Conservation (phyloP, 345 rosid species). For the Mercurialis annua region DNA sequence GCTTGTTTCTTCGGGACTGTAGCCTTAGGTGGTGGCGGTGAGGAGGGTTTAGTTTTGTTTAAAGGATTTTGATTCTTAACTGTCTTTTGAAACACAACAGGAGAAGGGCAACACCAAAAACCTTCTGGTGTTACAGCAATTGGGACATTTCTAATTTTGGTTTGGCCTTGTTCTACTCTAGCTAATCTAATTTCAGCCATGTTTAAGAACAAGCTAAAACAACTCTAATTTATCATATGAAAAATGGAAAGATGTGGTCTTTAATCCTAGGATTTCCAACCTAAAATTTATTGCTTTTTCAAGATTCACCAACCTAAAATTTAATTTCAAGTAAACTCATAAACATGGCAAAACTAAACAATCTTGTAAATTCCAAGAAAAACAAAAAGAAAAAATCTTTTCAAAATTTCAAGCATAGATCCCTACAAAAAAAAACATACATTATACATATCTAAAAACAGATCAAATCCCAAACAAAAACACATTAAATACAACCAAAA, state of each 20-base stretch:
- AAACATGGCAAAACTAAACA: background rate
- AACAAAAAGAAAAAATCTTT: slow-evolving; percentile 4
- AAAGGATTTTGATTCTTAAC: slow-evolving; percentile 57
- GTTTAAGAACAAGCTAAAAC: slow-evolving; percentile 26
- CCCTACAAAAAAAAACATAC: slow-evolving; percentile 1
- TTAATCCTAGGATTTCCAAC: background rate
- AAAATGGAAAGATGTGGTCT: background rate
- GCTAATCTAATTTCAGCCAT: slow-evolving; percentile 88
- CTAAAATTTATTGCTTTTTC: background rate
- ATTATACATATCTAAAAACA: slow-evolving; percentile 1
- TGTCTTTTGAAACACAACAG: slow-evolving; percentile 85
- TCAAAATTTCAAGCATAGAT: background rate
- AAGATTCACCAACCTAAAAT: slow-evolving; percentile 2
- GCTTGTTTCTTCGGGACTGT: slow-evolving; percentile 45
- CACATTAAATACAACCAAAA: background rate
- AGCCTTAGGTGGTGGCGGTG: slow-evolving; percentile 57
- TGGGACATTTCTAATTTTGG: slow-evolving; percentile 85
- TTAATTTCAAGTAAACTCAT: background rate
- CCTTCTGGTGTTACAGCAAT: slow-evolving; percentile 98
- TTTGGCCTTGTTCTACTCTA: slow-evolving; percentile 71
- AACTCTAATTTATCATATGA: slow-evolving; percentile 1
- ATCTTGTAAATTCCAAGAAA: background rate
- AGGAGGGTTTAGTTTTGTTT: slow-evolving; percentile 61
- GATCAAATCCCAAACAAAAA: slow-evolving; percentile 19
- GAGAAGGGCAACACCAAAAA: slow-evolving; percentile 99